Evolutionary conservation across 257 asterid species (phyloP), one percentile per base, ranked within the genome.

Genomic region (Thymus quinquecostatus): DNA sequence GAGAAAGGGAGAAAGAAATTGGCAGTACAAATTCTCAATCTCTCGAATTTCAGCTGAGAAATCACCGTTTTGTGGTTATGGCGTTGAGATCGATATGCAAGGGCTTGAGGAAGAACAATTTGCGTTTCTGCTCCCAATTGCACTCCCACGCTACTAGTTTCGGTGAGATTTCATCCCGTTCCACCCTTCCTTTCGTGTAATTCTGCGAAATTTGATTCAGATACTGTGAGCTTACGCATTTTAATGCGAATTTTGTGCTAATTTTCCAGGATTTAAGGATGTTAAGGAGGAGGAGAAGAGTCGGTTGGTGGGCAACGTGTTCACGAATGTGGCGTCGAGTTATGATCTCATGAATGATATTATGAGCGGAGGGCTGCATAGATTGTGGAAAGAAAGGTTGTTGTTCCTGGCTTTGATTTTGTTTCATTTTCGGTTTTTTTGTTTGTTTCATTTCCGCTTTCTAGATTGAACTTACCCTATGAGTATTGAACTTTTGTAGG

Each of bases 311-410:
- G 96, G 96, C 36, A 84, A 94, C 70, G 97, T 91, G 60, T 94
- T 91, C 78, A 84, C 98, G 38, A 89, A 83, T 62, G 95, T 94
- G 47, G 96, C 97, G 32, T 87, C 98, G 36, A 91, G 61, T 80
- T 91, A 93, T 78, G 98, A 93, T 80, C 77, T 86, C 50, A 93
- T 93, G 99, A 94, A 94, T 83, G 99, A 94, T 79, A 69, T 91
- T 69, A 94, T 93, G 97, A 93, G 96, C 74, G 96, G 84, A 55
- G 97, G 98, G 45, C 76, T 91, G 65, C 98, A 94, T 70, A 88
- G 98, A 76, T 81, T 92, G 70, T 94, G 97, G 99, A 89, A 91
- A 79, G 99, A 91, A 58, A 89, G 92, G 99, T 94, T 75, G 57
- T 62, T 60, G 3, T 27, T 28, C n/a, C 55, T 60, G 33, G 10